Evolutionary conservation across 2,329 filamentous ascomycete genomes (phyloP).

Genomic region (Ceratocystis albifundus): DNA sequence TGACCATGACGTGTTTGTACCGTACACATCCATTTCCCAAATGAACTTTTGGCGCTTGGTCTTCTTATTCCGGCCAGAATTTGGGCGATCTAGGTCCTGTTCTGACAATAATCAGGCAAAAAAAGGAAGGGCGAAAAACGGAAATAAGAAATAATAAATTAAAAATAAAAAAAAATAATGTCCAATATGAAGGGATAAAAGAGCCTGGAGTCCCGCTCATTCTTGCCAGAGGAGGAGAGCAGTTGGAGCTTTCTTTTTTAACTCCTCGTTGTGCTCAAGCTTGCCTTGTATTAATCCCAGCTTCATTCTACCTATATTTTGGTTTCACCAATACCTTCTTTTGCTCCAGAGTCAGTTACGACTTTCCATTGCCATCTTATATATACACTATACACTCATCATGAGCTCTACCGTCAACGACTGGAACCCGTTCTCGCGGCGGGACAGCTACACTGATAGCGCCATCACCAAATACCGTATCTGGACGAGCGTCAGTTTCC

Average conservation of each 20-base stretch:
- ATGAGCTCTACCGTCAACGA: constrained; percentile 15
- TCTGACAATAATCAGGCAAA: not conserved
- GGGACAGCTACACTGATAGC: constrained; percentile 50
- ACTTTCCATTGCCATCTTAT: not conserved
- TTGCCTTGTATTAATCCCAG: not conserved
- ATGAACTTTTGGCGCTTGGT: not conserved
- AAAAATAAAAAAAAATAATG: not conserved
- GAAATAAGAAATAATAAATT: not conserved
- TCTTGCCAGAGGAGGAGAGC: not conserved
- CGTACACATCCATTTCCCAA: no score
- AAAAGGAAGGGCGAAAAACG: no score
- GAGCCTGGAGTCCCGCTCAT: not conserved
- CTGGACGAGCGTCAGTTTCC: constrained; percentile 61
- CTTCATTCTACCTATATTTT: not conserved
- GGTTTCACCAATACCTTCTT: not conserved
- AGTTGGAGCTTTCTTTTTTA: not conserved
- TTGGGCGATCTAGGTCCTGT: not conserved
- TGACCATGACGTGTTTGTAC: no score
- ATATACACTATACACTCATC: not conserved
- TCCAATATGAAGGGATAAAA: constrained; percentile 11
- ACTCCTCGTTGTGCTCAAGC: not conserved
- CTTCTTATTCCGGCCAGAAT: not conserved
- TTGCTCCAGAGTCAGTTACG: not conserved
- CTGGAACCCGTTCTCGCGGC: constrained; percentile 66
- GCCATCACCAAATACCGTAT: constrained; percentile 64